phyloP scores from a whole-genome alignment of 2,329 filamentous ascomycete genomes.

The Trichophaea hybrida region DNA sequence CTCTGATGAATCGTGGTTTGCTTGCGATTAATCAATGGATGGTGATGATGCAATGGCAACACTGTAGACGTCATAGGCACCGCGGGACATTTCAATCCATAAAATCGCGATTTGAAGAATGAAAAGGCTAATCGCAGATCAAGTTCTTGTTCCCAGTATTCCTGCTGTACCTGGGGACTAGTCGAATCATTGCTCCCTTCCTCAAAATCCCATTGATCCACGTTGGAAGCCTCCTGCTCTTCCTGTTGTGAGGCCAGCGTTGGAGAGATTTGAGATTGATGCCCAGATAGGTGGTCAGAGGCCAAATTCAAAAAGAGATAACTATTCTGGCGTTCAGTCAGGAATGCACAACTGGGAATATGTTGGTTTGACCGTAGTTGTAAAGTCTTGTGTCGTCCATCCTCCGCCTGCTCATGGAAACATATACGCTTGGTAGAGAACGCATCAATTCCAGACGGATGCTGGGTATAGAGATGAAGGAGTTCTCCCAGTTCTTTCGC shows the following conservation, averaged over 20 bases:
- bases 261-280: slow-evolving; percentile 25
- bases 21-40: slow-evolving; percentile 27
- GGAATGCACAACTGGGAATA: background rate
- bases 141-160: slow-evolving; percentile 88
- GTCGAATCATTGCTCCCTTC: slow-evolving; percentile 31
- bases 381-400: slow-evolving; percentile 41
- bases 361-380: slow-evolving; percentile 19
- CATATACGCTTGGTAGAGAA: slow-evolving; percentile 39
- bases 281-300: background rate
- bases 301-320: background rate
- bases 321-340: background rate
- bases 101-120: slow-evolving; percentile 66
- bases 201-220: slow-evolving; percentile 52
- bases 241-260: slow-evolving; percentile 25
- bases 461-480: slow-evolving; percentile 60
- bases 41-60: slow-evolving; percentile 47
- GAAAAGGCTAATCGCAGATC: slow-evolving; percentile 85
- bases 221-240: slow-evolving; percentile 32
- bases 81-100: slow-evolving; percentile 36
- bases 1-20: background rate
- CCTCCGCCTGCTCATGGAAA: background rate
- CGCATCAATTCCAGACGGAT: slow-evolving; percentile 53
- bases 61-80: slow-evolving; percentile 31
- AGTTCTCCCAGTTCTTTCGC: slow-evolving; percentile 74
- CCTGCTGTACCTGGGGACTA: slow-evolving; percentile 36